phyloP scores from a whole-genome alignment of 2,329 filamentous ascomycete genomes.

The Teratosphaeria pseudoeucalypti region DNA sequence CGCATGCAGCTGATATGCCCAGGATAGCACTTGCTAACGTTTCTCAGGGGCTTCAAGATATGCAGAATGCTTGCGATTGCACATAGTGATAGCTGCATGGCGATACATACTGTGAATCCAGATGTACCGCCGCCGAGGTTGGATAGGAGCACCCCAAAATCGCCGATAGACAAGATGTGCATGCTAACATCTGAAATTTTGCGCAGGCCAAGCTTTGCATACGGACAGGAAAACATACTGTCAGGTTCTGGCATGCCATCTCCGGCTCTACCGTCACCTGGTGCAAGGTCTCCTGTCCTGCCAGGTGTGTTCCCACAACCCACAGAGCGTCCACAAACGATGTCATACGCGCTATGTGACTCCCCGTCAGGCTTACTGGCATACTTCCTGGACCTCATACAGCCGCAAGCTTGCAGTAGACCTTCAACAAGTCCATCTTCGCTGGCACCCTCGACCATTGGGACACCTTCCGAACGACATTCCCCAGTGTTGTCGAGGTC shows the following conservation, averaged over 20 bases:
- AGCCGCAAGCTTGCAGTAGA: not conserved
- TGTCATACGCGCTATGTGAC: slow-evolving; percentile 52
- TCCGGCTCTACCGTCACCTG: slow-evolving; percentile 8
- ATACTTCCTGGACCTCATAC: slow-evolving; percentile 34
- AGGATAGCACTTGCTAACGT: not conserved
- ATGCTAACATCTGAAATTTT: slow-evolving; percentile 4
- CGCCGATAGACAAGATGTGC: slow-evolving; percentile 1
- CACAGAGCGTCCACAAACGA: slow-evolving; percentile 38
- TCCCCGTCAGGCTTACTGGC: slow-evolving; percentile 50
- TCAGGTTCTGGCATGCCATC: not conserved
- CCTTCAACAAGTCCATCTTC: slow-evolving; percentile 1
- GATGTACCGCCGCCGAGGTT: slow-evolving; percentile 39
- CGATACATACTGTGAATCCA: slow-evolving; percentile 51
- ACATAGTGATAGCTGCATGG: slow-evolving; percentile 44
- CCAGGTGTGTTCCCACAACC: not conserved
- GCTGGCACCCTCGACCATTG: not conserved
- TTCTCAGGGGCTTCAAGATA: slow-evolving; percentile 33
- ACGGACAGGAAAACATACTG: slow-evolving; percentile 7
- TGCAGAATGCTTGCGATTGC: slow-evolving; percentile 38
- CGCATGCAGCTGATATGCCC: not conserved
- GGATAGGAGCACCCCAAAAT: not conserved
- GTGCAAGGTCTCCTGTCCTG: slow-evolving; percentile 7
- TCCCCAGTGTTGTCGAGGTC: slow-evolving; percentile 2
- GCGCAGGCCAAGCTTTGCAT: slow-evolving; percentile 10
- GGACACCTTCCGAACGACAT: not conserved